Evolutionary conservation across 768 basidiomycete species (phyloP).

Genomic region (Solioccasus polychromus): DNA sequence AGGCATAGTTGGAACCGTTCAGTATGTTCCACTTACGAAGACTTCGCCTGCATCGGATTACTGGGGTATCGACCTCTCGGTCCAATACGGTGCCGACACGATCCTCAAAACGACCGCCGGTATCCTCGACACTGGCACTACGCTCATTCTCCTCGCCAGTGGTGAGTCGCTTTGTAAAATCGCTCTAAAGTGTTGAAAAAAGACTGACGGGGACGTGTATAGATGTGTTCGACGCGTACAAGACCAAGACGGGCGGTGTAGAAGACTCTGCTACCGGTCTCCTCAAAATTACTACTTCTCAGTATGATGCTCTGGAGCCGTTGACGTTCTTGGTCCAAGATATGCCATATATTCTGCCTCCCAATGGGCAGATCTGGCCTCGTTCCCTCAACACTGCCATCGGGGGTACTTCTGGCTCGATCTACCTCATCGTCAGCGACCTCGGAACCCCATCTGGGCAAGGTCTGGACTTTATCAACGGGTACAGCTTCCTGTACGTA

Average conservation of each 20-base stretch:
- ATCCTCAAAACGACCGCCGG: constrained; percentile 15
- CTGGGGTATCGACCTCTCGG: constrained; percentile 19
- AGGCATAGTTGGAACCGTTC: constrained; percentile 9
- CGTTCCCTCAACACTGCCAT: constrained; percentile 29
- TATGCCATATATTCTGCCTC: constrained; percentile 5
- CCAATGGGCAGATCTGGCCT: constrained; percentile 36
- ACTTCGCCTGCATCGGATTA: constrained; percentile 22
- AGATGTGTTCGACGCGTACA: constrained; percentile 24
- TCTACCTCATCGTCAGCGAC: constrained; percentile 31
- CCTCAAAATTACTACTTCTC: constrained; percentile 18
- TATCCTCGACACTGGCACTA: constrained; percentile 24
- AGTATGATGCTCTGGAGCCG: constrained; percentile 20
- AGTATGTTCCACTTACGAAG: constrained; percentile 23
- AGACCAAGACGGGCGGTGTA: constrained; percentile 22
- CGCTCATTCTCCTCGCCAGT: constrained; percentile 28
- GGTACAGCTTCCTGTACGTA: constrained; percentile 17
- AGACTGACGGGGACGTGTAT: no score
- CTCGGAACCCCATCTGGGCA: constrained; percentile 7
- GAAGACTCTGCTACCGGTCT: constrained; percentile 23
- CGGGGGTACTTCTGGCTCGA: constrained; percentile 21
- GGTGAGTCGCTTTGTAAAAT: no score
- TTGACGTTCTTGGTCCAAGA: constrained; percentile 26
- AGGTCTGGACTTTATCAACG: constrained; percentile 19
- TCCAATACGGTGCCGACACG: neutral
- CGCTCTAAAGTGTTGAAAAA: no score